Percentiles rank a stretch among this genome's conserved stretches.
phyloP scores from a whole-genome alignment of 176 grass and related monocot species.

The Urochloa ruziziensis region DNA sequence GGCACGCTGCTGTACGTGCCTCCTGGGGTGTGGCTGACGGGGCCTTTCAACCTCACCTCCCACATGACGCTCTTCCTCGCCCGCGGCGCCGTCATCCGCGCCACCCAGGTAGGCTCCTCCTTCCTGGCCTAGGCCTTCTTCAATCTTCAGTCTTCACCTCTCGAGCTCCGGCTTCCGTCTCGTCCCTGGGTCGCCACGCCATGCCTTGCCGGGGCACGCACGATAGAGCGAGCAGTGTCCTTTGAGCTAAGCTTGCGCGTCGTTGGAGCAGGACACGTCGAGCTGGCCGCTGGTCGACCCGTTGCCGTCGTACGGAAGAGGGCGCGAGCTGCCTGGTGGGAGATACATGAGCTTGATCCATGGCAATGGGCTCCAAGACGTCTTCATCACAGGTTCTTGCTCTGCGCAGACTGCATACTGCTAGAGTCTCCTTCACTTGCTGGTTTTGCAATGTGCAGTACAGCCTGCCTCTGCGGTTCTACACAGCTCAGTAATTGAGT shows the following conservation, averaged over 20 bases:
- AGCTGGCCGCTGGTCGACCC: constrained; percentile 75
- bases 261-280: constrained; percentile 46
- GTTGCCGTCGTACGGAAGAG: constrained; percentile 85
- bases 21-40: constrained; percentile 67
- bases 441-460: background rate
- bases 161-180: background rate
- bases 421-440: background rate
- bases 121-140: too few relatives aligned
- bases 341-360: constrained; percentile 79
- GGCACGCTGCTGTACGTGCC: constrained; percentile 73
- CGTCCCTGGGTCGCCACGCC: background rate
- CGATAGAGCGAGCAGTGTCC: background rate
- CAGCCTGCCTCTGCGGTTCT: background rate
- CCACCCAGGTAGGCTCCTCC: constrained; percentile 41
- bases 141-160: background rate
- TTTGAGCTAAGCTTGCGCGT: background rate
- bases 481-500: background rate
- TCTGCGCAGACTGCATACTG: background rate
- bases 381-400: constrained; percentile 73
- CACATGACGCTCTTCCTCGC: constrained; percentile 87
- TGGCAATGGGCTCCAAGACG: constrained; percentile 63
- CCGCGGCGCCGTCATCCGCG: constrained; percentile 59
- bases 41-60: constrained; percentile 70
- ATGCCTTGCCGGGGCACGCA: background rate
- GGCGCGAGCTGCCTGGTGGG: constrained; percentile 66